Conservation (phyloP, 2,329 filamentous ascomycete species). For the Monilinia fructicola region DNA sequence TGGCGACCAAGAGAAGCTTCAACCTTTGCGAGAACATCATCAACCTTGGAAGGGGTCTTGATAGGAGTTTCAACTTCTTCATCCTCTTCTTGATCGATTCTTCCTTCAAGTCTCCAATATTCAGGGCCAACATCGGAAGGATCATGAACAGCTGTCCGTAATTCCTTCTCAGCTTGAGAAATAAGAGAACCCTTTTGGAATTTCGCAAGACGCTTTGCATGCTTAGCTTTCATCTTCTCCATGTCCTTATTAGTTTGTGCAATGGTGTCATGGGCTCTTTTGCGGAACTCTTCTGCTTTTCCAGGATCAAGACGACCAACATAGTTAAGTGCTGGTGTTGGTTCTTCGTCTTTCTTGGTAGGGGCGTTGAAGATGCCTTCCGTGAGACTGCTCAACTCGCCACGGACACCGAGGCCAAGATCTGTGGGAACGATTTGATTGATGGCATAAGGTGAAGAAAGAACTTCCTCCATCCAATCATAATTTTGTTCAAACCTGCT, state of each 20-base stretch:
- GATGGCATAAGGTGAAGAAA: slow-evolving; percentile 85
- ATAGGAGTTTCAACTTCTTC: slow-evolving; percentile 32
- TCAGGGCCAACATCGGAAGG: slow-evolving; percentile 56
- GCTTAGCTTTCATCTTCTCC: slow-evolving; percentile 76
- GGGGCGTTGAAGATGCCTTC: slow-evolving; percentile 78
- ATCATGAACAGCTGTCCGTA: slow-evolving; percentile 64
- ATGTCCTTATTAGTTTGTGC: slow-evolving; percentile 77
- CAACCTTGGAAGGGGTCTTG: slow-evolving; percentile 52
- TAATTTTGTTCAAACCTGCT: slow-evolving; percentile 91
- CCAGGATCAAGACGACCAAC: slow-evolving; percentile 68
- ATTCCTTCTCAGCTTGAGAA: slow-evolving; percentile 70
- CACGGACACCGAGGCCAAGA: slow-evolving; percentile 79
- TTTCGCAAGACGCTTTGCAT: slow-evolving; percentile 72
- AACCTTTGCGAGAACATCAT: slow-evolving; percentile 73
- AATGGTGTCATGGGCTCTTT: slow-evolving; percentile 71
- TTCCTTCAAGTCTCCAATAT: slow-evolving; percentile 63
- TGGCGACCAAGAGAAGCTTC: slow-evolving; percentile 69
- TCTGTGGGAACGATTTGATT: slow-evolving; percentile 84
- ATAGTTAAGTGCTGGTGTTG: slow-evolving; percentile 42
- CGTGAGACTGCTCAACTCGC: slow-evolving; percentile 78
- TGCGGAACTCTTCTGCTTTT: slow-evolving; percentile 81
- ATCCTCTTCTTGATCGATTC: slow-evolving; percentile 51
- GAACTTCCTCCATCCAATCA: slow-evolving; percentile 98
- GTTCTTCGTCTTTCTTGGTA: slow-evolving; percentile 48
- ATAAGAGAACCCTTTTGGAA: slow-evolving; percentile 70